Evolutionary conservation across 192 early-diverging fungal species (phyloP).

Genomic region (Coemansia sp.): DNA sequence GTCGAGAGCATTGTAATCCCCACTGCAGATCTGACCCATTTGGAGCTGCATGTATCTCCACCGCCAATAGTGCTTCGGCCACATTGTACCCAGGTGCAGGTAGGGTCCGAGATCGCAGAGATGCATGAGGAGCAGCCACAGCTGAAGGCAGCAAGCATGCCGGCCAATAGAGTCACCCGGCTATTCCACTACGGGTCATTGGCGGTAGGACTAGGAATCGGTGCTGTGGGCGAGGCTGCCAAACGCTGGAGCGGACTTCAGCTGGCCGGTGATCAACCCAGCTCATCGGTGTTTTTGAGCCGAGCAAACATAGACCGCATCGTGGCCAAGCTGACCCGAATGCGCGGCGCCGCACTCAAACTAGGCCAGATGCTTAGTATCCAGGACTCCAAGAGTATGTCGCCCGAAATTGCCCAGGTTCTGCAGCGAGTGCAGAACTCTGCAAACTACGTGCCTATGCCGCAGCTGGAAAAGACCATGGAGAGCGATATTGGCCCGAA

Average conservation of each 20-base stretch:
- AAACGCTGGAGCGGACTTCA: slow-evolving; percentile 58
- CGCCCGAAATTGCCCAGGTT: slow-evolving; percentile 77
- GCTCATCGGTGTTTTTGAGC: slow-evolving; percentile 62
- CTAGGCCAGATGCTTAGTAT: slow-evolving; percentile 98
- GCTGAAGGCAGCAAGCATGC: slow-evolving; percentile 57
- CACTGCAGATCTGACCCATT: slow-evolving; percentile 21
- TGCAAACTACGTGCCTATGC: slow-evolving; percentile 93
- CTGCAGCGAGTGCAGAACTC: slow-evolving; percentile 86
- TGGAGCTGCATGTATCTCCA: slow-evolving; percentile 23
- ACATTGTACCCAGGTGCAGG: background rate
- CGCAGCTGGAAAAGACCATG: slow-evolving; percentile 78
- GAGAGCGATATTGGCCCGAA: slow-evolving; percentile 62
- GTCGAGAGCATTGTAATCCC: slow-evolving; percentile 2
- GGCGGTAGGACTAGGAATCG: slow-evolving; percentile 68
- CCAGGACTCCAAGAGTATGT: slow-evolving; percentile 75
- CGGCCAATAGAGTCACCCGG: slow-evolving; percentile 70
- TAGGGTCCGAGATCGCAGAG: background rate
- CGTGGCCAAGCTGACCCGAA: slow-evolving; percentile 77
- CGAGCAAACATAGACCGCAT: slow-evolving; percentile 81
- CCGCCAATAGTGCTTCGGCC: slow-evolving; percentile 27
- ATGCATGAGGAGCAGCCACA: slow-evolving; percentile 3
- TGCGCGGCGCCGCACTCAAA: slow-evolving; percentile 97
- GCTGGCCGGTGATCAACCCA: slow-evolving; percentile 15
- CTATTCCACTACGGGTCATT: slow-evolving; percentile 81
- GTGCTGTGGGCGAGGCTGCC: slow-evolving; percentile 67